phyloP scores from a whole-genome alignment of 1,139 yeast genomes.

The Nakaseomyces uthaithaninus region DNA sequence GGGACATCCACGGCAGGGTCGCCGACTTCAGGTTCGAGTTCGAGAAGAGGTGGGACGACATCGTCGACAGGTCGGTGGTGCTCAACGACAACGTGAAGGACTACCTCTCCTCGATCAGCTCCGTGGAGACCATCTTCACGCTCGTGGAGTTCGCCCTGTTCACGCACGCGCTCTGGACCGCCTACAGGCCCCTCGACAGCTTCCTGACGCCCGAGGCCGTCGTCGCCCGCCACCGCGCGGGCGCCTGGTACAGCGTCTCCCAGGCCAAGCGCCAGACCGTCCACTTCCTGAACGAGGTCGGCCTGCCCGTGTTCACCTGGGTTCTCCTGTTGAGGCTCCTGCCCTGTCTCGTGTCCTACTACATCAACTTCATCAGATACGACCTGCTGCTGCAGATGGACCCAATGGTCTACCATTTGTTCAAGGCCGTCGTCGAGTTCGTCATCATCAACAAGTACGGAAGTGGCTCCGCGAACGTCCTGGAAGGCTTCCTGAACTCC shows the following conservation, averaged over 20 bases:
- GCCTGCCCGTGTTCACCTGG: conserved; percentile 16
- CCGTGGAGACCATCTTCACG: conserved; percentile 21
- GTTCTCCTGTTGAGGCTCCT: conserved; percentile 14
- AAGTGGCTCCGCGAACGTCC: conserved; percentile 8
- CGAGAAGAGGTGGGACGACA: conserved; percentile 22
- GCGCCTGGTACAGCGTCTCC: not conserved
- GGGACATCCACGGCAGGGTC: conserved; percentile 6
- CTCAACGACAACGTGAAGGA: conserved; percentile 28
- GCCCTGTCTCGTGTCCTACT: conserved; percentile 25
- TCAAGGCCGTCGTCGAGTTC: conserved; percentile 20
- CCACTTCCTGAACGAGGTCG: conserved; percentile 1
- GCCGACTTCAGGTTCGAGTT: conserved; percentile 19
- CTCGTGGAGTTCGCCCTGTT: conserved; percentile 20
- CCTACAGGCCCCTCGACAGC: not conserved
- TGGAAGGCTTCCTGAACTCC: conserved; percentile 10
- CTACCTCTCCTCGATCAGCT: conserved; percentile 23
- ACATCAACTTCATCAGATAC: conserved; percentile 29
- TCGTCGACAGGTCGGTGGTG: conserved; percentile 16
- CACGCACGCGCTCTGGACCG: conserved; percentile 6
- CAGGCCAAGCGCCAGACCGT: not conserved
- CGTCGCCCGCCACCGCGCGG: conserved; percentile 4
- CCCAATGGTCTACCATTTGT: conserved; percentile 27
- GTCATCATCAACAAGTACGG: conserved; percentile 12
- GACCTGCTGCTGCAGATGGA: conserved; percentile 25
- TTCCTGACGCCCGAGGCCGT: conserved; percentile 1